Conservation (phyloP, 192 early-diverging fungal species). For the Dissophora globulifera region DNA sequence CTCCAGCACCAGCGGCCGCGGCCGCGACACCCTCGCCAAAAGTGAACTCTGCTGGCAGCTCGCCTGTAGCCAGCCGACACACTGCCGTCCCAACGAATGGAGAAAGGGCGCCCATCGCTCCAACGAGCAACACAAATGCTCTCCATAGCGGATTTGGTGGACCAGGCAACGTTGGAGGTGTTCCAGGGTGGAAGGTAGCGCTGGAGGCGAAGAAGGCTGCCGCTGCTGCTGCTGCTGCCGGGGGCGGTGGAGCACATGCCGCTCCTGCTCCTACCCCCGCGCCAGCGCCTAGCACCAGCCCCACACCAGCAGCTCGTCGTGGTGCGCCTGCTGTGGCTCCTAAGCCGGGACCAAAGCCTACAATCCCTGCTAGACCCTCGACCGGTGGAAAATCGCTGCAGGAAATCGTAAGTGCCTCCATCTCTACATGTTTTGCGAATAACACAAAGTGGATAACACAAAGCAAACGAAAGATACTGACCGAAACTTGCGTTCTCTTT, state of each 20-base stretch:
- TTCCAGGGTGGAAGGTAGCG: conserved; percentile 66
- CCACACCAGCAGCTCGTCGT: conserved; percentile 44
- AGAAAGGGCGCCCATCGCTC: conserved; percentile 21
- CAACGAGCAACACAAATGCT: conserved; percentile 39
- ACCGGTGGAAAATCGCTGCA: conserved; percentile 46
- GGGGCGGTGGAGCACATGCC: conserved; percentile 13
- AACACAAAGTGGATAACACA: neutral
- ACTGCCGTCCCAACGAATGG: conserved; percentile 20
- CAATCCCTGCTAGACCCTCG: conserved; percentile 33
- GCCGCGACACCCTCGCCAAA: conserved; percentile 20
- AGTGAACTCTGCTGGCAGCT: conserved; percentile 7
- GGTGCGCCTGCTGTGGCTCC: conserved; percentile 34
- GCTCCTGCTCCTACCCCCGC: conserved; percentile 25
- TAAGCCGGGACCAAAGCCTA: conserved; percentile 49
- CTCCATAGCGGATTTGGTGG: conserved; percentile 42
- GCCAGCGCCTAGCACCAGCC: conserved; percentile 23
- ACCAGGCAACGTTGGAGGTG: conserved; percentile 53
- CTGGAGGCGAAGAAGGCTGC: conserved; percentile 67
- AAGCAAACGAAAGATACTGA: neutral
- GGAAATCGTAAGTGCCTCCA: conserved; percentile 38
- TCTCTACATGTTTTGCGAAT: neutral
- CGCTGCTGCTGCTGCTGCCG: conserved; percentile 43
- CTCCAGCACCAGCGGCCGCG: conserved; percentile 15
- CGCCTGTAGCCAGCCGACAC: conserved; percentile 14
- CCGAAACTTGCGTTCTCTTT: neutral